Conservation (phyloP, 495 filamentous ascomycete genomes). For the Penicillium steckii region DNA sequence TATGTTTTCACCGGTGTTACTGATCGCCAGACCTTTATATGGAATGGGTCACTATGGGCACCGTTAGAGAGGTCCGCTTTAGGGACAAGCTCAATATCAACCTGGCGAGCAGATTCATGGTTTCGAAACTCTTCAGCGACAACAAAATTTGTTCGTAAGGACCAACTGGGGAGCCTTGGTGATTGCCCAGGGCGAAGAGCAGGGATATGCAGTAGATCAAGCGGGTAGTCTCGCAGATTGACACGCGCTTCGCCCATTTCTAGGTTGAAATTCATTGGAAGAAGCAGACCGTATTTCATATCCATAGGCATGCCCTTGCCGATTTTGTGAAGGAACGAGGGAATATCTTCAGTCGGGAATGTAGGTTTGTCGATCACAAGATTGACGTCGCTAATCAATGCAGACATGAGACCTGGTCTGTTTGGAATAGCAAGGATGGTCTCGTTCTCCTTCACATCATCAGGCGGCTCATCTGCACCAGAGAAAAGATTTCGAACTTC, state of each 20-base stretch:
- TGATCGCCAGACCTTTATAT: conserved; percentile 84
- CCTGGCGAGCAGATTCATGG: conserved; percentile 70
- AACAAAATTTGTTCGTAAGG: conserved; percentile 88
- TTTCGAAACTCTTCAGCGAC: conserved; percentile 92
- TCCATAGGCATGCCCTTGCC: conserved; percentile 94
- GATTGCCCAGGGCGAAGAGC: conserved; percentile 77
- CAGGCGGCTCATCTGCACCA: conserved; percentile 76
- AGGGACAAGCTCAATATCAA: conserved; percentile 84
- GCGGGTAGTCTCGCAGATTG: conserved; percentile 85
- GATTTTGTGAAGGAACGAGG: conserved; percentile 78
- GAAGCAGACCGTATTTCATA: conserved; percentile 82
- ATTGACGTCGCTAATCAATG: conserved; percentile 80
- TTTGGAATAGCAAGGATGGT: conserved; percentile 84
- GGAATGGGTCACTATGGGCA: conserved; percentile 52
- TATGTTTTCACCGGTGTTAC: conserved; percentile 96
- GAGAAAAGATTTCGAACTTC: conserved; percentile 80
- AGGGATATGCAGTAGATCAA: conserved; percentile 90
- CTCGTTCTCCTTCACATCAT: conserved; percentile 79
- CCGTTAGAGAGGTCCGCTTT: conserved; percentile 52
- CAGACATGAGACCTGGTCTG: conserved; percentile 78
- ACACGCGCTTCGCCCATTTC: conserved; percentile 89
- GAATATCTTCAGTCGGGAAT: conserved; percentile 77
- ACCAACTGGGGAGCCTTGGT: conserved; percentile 74
- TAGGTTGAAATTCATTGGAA: conserved; percentile 87
- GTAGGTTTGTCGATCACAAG: conserved; percentile 89